A percentile compares a stretch with the other conserved stretches of the same genome.
phyloP scores from a whole-genome alignment of 805 yeast species.

The Yarrowia sp. region DNA sequence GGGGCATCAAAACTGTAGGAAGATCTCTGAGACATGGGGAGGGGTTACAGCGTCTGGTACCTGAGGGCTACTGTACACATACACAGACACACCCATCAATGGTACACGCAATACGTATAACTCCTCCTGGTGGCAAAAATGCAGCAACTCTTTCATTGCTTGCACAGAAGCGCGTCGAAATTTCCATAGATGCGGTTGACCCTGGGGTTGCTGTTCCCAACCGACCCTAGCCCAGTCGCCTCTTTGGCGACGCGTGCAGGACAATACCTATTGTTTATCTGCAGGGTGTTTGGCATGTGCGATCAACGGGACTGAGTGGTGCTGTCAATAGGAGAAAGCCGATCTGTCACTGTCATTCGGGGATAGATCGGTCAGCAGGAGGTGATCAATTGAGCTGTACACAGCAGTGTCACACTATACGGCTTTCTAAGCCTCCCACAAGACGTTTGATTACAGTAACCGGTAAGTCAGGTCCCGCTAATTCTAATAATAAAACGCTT shows the following conservation, averaged over 20 bases:
- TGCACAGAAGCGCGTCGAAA: conserved; percentile 33
- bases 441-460: no score
- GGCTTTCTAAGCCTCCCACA: no score
- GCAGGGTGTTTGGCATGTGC: conserved; percentile 32
- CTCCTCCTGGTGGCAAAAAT: conserved; percentile 18
- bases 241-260: conserved; percentile 10
- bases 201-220: conserved; percentile 20
- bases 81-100: no score
- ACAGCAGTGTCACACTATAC: no score
- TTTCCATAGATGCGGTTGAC: not conserved
- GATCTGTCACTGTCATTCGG: no score
- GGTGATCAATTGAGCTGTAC: no score
- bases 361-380: no score
- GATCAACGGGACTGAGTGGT: not conserved
- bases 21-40: conserved; percentile 9
- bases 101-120: not conserved
- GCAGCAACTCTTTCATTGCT: not conserved
- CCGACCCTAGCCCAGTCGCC: conserved; percentile 12
- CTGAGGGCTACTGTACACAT: no score
- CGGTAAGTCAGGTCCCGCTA: no score
- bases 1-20: conserved; percentile 4
- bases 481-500: no score
- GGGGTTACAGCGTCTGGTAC: no score
- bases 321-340: not conserved
- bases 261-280: conserved; percentile 23